These are phyloP conservation scores for Pyrenophora tritici-repentis DNA, from an alignment of 2,329 filamentous ascomycete genomes.

Conservation along the genomic window DNA sequence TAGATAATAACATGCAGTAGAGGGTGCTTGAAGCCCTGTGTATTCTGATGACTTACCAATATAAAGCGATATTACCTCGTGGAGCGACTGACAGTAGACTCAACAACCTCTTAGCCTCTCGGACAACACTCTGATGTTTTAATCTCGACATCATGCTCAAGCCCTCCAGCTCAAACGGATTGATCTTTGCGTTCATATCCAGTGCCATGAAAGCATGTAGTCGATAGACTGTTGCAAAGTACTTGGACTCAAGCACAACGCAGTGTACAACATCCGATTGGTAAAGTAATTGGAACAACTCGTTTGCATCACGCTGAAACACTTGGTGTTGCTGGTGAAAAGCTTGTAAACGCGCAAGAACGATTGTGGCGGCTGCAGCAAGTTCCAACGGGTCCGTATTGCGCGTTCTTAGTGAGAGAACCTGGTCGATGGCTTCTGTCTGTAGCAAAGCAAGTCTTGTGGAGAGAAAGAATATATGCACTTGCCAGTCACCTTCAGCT, in stretches of 20 bases:
- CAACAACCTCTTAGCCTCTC: slow-evolving; percentile 25
- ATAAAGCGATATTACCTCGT: slow-evolving; percentile 26
- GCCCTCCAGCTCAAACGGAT: slow-evolving; percentile 25
- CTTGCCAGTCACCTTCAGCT: slow-evolving; percentile 28
- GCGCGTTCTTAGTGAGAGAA: slow-evolving; percentile 17
- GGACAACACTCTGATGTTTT: slow-evolving; percentile 19
- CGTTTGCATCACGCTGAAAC: slow-evolving; percentile 20
- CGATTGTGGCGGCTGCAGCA: not conserved
- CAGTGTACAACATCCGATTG: slow-evolving; percentile 31
- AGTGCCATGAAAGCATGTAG: slow-evolving; percentile 22
- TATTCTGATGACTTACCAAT: slow-evolving; percentile 20
- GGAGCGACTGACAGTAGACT: slow-evolving; percentile 24
- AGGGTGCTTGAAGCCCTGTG: not conserved
- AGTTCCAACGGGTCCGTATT: slow-evolving; percentile 8
- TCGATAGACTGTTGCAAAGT: slow-evolving; percentile 33
- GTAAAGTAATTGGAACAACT: slow-evolving; percentile 32
- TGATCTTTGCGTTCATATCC: slow-evolving; percentile 19
- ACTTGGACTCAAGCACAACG: slow-evolving; percentile 26
- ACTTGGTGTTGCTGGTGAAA: slow-evolving; percentile 28
- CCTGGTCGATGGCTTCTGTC: slow-evolving; percentile 29
- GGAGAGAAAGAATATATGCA: slow-evolving; percentile 28
- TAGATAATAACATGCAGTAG: not conserved
- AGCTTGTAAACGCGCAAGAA: slow-evolving; percentile 17
- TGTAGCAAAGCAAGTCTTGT: slow-evolving; percentile 28
- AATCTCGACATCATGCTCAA: slow-evolving; percentile 19